A percentile compares a stretch with the other conserved stretches of the same genome.
phyloP scores from a whole-genome alignment of 371 early-diverging fungal species.

The Globomyces sp. region DNA sequence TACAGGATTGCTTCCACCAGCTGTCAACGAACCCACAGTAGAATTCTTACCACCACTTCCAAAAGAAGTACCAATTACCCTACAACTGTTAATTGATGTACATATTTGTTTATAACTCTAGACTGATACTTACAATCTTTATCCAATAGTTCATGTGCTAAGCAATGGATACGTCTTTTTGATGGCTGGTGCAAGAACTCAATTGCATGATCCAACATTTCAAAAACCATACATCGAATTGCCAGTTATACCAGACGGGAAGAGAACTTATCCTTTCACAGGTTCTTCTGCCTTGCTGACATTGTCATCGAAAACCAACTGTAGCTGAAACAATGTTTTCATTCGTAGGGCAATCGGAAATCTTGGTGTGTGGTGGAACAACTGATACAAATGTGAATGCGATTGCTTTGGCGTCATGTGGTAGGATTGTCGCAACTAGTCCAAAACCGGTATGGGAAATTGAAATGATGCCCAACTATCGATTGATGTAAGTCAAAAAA shows the following conservation, averaged over 20 bases:
- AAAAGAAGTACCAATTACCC: too few species aligned
- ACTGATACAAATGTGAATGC: not conserved
- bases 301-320: not conserved
- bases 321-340: too few species aligned
- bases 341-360: not conserved
- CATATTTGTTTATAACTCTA: too few species aligned
- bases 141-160: too few species aligned
- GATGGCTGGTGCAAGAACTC: not conserved
- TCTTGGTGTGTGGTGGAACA: not conserved
- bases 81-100: too few species aligned
- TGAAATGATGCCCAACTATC: not conserved
- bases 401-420: too few species aligned
- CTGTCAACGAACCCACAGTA: slow-evolving; percentile 7
- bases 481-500: not conserved
- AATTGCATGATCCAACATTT: not conserved
- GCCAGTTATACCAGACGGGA: not conserved
- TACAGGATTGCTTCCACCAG: not conserved
- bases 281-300: not conserved
- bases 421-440: too few species aligned
- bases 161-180: not conserved
- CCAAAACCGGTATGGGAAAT: not conserved
- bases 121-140: too few species aligned
- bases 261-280: slow-evolving; percentile 4
- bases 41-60: not conserved
- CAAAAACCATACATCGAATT: not conserved